Conservation (phyloP, 2,329 filamentous ascomycete genomes). For the Colletotrichum orbiculare region DNA sequence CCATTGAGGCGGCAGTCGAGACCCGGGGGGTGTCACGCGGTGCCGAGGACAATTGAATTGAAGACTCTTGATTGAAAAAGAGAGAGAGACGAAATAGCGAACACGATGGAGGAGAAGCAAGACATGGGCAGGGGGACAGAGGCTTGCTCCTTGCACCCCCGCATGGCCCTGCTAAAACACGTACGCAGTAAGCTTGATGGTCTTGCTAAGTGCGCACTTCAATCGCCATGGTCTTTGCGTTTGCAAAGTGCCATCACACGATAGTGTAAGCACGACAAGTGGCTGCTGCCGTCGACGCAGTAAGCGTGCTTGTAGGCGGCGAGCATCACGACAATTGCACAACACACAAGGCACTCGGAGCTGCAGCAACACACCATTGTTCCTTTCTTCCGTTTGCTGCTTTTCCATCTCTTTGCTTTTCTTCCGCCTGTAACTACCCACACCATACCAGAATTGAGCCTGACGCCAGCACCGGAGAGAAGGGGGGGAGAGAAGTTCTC, state of each 20-base stretch:
- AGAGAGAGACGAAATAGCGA: no score
- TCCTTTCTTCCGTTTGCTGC: constrained; percentile 18
- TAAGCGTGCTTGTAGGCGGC: constrained; percentile 13
- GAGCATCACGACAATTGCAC: constrained; percentile 25
- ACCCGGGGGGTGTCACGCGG: neutral
- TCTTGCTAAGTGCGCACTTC: constrained; percentile 1
- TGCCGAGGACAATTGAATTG: neutral
- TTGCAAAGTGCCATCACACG: neutral
- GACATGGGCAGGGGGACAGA: no score
- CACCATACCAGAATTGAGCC: constrained; percentile 20
- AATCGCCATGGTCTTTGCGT: neutral
- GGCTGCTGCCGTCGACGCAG: no score
- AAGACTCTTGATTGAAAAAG: no score
- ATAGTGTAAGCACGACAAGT: no score
- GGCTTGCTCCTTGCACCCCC: no score
- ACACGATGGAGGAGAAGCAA: no score
- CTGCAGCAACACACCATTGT: constrained; percentile 23
- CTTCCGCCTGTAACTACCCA: constrained; percentile 32
- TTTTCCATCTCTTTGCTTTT: constrained; percentile 6
- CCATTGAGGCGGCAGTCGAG: neutral
- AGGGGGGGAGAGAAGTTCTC: constrained; percentile 11
- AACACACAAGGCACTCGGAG: neutral
- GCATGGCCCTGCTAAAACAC: no score
- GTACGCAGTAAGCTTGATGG: no score
- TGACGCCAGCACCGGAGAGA: neutral